These are phyloP conservation scores for Anthracocystis walkeri DNA, from an alignment of 1,284 basidiomycete species.

Conservation along the genomic window DNA sequence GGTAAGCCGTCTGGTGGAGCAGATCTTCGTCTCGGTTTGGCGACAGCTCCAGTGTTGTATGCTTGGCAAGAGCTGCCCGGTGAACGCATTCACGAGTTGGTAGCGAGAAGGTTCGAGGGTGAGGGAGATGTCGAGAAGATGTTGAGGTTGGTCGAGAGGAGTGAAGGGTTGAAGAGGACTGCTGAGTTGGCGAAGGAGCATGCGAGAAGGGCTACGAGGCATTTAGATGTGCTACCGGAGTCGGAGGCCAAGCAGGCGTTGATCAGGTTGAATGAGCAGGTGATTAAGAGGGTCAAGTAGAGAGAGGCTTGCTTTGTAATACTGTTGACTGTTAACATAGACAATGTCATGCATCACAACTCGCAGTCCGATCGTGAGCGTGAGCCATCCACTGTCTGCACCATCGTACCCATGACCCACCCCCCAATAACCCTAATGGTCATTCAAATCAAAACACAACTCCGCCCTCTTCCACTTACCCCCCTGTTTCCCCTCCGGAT, in stretches of 20 bases:
- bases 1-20: constrained; percentile 86
- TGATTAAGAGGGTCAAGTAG: constrained; percentile 62
- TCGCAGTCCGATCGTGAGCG: not conserved
- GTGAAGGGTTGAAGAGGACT: constrained; percentile 60
- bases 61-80: constrained; percentile 85
- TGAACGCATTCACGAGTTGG: constrained; percentile 78
- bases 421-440: constrained; percentile 1
- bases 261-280: constrained; percentile 55
- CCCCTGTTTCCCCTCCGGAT: constrained; percentile 23
- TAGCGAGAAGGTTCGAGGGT: constrained; percentile 83
- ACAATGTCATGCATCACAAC: constrained; percentile 1
- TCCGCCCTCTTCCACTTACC: constrained; percentile 36
- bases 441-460: constrained; percentile 38
- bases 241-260: constrained; percentile 64
- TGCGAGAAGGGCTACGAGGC: constrained; percentile 48
- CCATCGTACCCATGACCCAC: no score
- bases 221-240: constrained; percentile 53
- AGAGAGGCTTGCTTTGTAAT: not conserved
- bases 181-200: constrained; percentile 64
- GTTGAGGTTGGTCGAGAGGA: constrained; percentile 55
- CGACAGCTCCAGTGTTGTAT: constrained; percentile 92
- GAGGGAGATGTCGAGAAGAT: constrained; percentile 84
- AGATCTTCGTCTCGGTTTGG: constrained; percentile 86
- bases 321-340: not conserved
- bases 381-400: no score